Percentiles rank a stretch among this genome's conserved stretches.
phyloP scores from a whole-genome alignment of 2,329 filamentous ascomycete species.

The Fusarium sp. region DNA sequence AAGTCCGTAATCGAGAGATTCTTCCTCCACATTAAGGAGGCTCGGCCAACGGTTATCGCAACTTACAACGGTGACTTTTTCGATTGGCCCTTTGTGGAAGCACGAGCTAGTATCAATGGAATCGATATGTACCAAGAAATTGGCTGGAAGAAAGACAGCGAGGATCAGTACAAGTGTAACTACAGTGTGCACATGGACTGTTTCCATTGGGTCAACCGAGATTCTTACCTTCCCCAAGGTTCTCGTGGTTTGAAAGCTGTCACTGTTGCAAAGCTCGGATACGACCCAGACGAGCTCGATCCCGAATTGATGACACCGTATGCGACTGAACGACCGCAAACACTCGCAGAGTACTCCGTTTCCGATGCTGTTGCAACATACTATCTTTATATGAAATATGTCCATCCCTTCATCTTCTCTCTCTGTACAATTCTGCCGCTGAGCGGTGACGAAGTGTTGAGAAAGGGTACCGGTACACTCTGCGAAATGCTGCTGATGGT shows the following conservation, averaged over 20 bases:
- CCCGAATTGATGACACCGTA: constrained; percentile 96
- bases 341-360: constrained; percentile 95
- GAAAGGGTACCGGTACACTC: constrained; percentile 97
- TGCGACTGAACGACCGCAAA: constrained; percentile 91
- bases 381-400: constrained; percentile 99
- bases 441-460: constrained; percentile 88
- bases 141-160: constrained; percentile 92
- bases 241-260: constrained; percentile 97
- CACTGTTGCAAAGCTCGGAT: constrained; percentile 96
- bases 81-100: constrained; percentile 99
- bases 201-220: constrained; percentile 98
- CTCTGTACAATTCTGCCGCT: constrained; percentile 96
- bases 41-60: constrained; percentile 93
- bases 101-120: constrained; percentile 89
- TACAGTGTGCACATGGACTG: constrained; percentile 99
- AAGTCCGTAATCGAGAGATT: constrained; percentile 89
- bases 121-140: constrained; percentile 99
- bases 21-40: constrained; percentile 95
- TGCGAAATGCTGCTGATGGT: constrained; percentile 99
- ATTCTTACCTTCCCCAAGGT: constrained; percentile 96
- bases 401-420: constrained; percentile 99
- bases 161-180: constrained; percentile 96
- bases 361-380: constrained; percentile 99
- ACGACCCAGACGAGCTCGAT: constrained; percentile 97
- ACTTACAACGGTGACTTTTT: constrained; percentile 99